Evolutionary conservation across 2,329 filamentous ascomycete species (phyloP).

Genomic region (Lachnellula occidentalis): DNA sequence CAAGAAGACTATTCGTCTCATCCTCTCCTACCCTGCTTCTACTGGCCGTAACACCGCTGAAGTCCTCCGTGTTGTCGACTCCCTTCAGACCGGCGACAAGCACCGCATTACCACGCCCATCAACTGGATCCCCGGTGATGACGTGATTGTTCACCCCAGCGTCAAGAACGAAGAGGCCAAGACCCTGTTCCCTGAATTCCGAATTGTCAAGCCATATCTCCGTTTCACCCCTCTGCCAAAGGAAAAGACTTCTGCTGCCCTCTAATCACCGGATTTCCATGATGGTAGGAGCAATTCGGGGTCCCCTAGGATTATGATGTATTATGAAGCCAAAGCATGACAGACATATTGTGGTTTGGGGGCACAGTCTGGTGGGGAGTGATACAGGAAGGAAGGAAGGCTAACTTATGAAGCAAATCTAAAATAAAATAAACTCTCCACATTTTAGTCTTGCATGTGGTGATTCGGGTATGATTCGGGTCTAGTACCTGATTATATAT

Average conservation of each 20-base stretch:
- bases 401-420: neutral
- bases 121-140: slow-evolving; percentile 83
- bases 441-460: neutral
- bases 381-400: neutral
- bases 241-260: slow-evolving; percentile 36
- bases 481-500: neutral
- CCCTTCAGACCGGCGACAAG: slow-evolving; percentile 78
- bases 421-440: neutral
- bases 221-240: slow-evolving; percentile 64
- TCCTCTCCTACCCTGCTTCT: slow-evolving; percentile 86
- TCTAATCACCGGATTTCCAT: slow-evolving; percentile 10
- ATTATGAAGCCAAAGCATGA: neutral
- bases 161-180: slow-evolving; percentile 81
- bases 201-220: slow-evolving; percentile 66
- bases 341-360: neutral
- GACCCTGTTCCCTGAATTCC: slow-evolving; percentile 77
- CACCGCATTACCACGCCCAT: slow-evolving; percentile 84
- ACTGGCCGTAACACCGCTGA: slow-evolving; percentile 80
- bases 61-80: slow-evolving; percentile 74
- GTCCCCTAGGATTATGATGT: neutral
- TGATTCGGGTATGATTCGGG: neutral
- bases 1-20: slow-evolving; percentile 86
- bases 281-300: neutral
- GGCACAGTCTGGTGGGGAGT: neutral
- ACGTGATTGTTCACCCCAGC: slow-evolving; percentile 84